Conservation (phyloP, 306 rosid genomes). For the Cicer pinnatifidum region DNA sequence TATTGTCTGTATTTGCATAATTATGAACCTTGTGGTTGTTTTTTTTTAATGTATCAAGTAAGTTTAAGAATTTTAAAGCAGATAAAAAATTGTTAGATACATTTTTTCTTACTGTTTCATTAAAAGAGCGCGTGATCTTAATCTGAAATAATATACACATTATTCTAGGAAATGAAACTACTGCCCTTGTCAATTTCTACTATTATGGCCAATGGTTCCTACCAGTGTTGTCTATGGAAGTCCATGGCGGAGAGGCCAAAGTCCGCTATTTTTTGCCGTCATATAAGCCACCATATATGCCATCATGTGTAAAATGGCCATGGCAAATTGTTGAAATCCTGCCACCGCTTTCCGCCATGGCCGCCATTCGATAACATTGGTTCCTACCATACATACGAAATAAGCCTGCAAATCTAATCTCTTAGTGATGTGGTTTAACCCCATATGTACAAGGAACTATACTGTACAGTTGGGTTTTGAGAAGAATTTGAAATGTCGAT, state of each 20-base stretch:
- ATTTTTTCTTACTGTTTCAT: neutral
- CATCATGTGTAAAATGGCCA: no score
- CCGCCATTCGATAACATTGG: neutral
- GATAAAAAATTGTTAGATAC: neutral
- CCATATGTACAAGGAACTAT: neutral
- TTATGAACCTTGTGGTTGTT: conserved; percentile 3
- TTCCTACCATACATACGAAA: neutral
- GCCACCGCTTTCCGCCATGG: no score
- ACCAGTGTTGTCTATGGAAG: no score
- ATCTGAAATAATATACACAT: conserved; percentile 1
- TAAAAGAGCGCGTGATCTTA: conserved; percentile 10
- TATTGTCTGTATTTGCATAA: conserved; percentile 39
- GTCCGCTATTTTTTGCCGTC: no score
- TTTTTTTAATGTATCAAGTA: conserved; percentile 36
- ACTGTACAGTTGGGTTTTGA: conserved; percentile 12
- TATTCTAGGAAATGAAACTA: conserved; percentile 9
- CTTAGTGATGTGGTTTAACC: neutral
- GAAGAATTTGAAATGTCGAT: neutral
- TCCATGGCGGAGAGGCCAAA: no score
- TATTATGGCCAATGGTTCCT: conserved; percentile 12
- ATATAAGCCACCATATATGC: no score
- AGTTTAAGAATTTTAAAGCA: conserved; percentile 22
- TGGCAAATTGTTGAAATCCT: no score
- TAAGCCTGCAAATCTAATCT: neutral
- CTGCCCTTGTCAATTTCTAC: conserved; percentile 1